A percentile compares a stretch with the other conserved stretches of the same genome.
These are phyloP conservation scores for Salix viminalis DNA, from an alignment of 345 rosid species.

Conservation along the genomic window DNA sequence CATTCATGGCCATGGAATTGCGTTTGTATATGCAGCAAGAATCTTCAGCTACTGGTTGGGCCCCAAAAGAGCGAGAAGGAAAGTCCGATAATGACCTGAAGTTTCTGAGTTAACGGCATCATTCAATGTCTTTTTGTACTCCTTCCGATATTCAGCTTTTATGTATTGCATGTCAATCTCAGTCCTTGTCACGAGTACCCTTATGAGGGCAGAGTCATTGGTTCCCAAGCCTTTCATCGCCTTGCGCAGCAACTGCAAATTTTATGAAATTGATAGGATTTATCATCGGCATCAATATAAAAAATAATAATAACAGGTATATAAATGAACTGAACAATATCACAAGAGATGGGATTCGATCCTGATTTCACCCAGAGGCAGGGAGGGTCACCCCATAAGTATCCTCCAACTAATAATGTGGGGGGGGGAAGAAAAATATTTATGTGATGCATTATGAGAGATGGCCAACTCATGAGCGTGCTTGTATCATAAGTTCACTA, in stretches of 20 bases:
- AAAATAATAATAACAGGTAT: background rate
- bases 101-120: constrained; percentile 64
- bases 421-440: no score
- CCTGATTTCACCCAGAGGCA: background rate
- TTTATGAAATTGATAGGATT: background rate
- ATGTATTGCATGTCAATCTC: constrained; percentile 72
- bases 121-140: constrained; percentile 50
- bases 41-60: constrained; percentile 31
- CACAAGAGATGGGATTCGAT: background rate
- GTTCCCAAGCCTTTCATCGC: constrained; percentile 76
- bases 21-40: background rate
- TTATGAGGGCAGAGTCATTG: constrained; percentile 43
- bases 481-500: background rate
- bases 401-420: background rate
- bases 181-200: constrained; percentile 61
- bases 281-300: background rate
- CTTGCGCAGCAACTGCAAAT: constrained; percentile 41
- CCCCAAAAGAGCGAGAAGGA: constrained; percentile 63
- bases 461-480: background rate
- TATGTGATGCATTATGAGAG: no score
- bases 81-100: constrained; percentile 56
- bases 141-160: constrained; percentile 55
- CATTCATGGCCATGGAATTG: background rate
- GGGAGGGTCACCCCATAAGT: background rate
- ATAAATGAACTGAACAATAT: background rate